Conservation (phyloP, 495 filamentous ascomycete species). For the Parathielavia hyrcaniae region DNA sequence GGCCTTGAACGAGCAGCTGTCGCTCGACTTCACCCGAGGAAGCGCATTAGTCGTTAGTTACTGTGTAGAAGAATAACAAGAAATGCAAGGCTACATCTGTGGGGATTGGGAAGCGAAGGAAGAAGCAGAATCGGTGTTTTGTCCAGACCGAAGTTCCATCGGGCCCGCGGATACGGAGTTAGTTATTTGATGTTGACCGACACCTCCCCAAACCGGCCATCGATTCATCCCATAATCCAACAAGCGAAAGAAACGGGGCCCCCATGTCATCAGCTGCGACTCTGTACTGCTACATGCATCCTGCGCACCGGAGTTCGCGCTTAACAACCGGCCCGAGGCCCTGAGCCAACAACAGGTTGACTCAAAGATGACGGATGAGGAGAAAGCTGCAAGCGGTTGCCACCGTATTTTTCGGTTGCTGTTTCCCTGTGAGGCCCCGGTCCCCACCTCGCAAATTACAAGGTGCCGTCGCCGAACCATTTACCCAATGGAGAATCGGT, state of each 20-base stretch:
- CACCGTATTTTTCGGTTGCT: background rate
- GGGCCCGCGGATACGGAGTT: background rate
- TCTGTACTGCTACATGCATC: too few relatives aligned
- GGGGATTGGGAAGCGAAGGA: background rate
- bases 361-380: background rate
- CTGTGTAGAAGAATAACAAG: too few relatives aligned
- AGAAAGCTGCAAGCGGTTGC: background rate
- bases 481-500: background rate
- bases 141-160: background rate
- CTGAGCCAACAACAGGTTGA: background rate
- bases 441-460: constrained; percentile 6
- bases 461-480: background rate
- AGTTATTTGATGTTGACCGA: background rate
- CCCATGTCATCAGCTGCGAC: too few relatives aligned
- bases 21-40: constrained; percentile 2
- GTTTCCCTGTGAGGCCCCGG: background rate
- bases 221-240: too few relatives aligned
- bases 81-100: background rate
- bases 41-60: background rate
- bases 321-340: background rate
- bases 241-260: too few relatives aligned
- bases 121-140: background rate
- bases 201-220: too few relatives aligned
- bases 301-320: constrained; percentile 4
- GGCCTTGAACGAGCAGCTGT: background rate